A percentile compares a stretch with the other conserved stretches of the same genome.
phyloP scores from a whole-genome alignment of 805 yeast species.

The Myxozyma melibiosi region DNA sequence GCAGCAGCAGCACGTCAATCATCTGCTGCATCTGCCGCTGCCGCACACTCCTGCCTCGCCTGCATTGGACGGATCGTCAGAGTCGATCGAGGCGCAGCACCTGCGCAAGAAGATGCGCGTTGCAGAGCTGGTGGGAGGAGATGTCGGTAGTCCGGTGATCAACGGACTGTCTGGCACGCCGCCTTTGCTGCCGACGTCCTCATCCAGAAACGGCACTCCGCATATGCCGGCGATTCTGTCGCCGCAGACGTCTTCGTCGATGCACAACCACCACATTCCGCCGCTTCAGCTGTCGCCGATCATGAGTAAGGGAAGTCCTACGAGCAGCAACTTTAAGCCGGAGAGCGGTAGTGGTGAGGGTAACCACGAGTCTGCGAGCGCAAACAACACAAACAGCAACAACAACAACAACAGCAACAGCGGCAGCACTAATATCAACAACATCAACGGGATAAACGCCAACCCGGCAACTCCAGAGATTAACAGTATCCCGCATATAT shows the following conservation, averaged over 20 bases:
- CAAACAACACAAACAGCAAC: too few relatives aligned
- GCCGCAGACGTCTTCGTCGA: conserved; percentile 7
- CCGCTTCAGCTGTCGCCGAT: conserved; percentile 28
- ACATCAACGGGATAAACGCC: conserved; percentile 5
- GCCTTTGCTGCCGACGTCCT: conserved; percentile 12
- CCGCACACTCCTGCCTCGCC: conserved; percentile 31
- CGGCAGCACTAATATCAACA: background rate
- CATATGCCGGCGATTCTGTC: conserved; percentile 14
- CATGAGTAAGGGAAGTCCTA: too few relatives aligned
- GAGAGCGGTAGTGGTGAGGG: too few relatives aligned
- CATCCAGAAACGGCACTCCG: conserved; percentile 17
- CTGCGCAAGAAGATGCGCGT: conserved; percentile 31
- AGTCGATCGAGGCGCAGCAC: conserved; percentile 13
- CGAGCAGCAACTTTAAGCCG: too few relatives aligned
- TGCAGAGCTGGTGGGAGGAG: conserved; percentile 20
- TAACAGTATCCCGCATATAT: background rate
- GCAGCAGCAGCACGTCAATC: conserved; percentile 12
- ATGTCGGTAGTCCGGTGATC: background rate
- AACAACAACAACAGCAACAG: background rate
- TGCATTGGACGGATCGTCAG: conserved; percentile 15
- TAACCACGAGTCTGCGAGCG: too few relatives aligned
- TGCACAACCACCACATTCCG: conserved; percentile 18
- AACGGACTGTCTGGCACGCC: conserved; percentile 9
- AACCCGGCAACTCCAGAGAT: too few relatives aligned
- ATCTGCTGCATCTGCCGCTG: conserved; percentile 19